These are phyloP conservation scores for Malus asiatica DNA, from an alignment of 306 rosid species.

Conservation along the genomic window DNA sequence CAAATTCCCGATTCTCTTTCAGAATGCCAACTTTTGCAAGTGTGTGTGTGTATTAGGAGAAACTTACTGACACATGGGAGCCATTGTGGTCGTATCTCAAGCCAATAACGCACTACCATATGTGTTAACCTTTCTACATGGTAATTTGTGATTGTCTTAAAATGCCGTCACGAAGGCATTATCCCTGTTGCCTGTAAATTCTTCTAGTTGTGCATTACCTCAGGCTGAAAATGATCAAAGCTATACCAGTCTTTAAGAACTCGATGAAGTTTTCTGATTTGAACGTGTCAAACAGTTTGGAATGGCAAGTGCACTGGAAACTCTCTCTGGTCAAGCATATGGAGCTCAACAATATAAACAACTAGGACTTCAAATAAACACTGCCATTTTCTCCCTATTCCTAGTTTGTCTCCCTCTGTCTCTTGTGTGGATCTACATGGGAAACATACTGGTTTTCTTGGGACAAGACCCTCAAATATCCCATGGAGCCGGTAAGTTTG, in stretches of 20 bases:
- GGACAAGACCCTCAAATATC: constrained; percentile 84
- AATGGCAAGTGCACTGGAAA: constrained; percentile 38
- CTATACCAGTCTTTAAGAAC: background rate
- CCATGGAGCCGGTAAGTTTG: constrained; percentile 54
- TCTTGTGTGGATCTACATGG: constrained; percentile 53
- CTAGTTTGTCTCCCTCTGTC: constrained; percentile 52
- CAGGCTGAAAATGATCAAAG: background rate
- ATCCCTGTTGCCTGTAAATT: too few species aligned
- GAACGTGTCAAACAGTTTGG: constrained; percentile 27
- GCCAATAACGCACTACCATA: too few species aligned
- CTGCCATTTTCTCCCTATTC: constrained; percentile 37
- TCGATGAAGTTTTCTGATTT: background rate
- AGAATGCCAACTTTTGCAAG: too few species aligned
- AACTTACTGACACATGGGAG: too few species aligned
- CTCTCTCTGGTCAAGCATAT: constrained; percentile 40
- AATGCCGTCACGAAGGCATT: too few species aligned
- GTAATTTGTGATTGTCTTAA: too few species aligned
- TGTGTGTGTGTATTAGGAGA: too few species aligned
- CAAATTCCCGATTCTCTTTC: too few species aligned
- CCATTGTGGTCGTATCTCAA: too few species aligned
- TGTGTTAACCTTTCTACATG: too few species aligned
- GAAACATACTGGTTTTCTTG: constrained; percentile 35
- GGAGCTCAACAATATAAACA: constrained; percentile 38
- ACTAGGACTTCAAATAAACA: constrained; percentile 22
- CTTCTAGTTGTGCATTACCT: too few species aligned